Evolutionary conservation across 2,329 filamentous ascomycete species (phyloP).

Genomic region (Fusarium tricinctum): DNA sequence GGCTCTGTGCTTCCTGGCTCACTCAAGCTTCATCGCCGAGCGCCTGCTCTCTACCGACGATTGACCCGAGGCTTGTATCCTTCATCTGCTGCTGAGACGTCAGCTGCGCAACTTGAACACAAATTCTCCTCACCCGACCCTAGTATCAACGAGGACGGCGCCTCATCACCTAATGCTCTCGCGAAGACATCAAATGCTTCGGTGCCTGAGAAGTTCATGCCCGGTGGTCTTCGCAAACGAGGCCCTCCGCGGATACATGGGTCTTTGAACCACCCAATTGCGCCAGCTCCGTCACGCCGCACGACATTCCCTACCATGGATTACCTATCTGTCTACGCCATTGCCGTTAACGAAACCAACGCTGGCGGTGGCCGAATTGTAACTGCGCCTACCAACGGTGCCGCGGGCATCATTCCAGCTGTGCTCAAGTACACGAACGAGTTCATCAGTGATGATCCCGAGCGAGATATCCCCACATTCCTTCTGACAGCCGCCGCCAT

Average conservation of each 20-base stretch:
- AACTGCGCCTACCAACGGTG: constrained; percentile 66
- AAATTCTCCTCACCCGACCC: constrained; percentile 24
- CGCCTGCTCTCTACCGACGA: constrained; percentile 61
- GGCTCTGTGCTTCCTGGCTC: constrained; percentile 61
- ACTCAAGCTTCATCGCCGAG: constrained; percentile 62
- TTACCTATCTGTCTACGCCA: constrained; percentile 65
- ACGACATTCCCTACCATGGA: constrained; percentile 66
- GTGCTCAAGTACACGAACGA: constrained; percentile 66
- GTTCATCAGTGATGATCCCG: constrained; percentile 64
- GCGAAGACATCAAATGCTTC: constrained; percentile 2
- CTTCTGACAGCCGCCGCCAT: constrained; percentile 64
- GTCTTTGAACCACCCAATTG: constrained; percentile 61
- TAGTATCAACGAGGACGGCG: constrained; percentile 21
- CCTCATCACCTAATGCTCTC: constrained; percentile 14
- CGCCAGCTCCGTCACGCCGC: constrained; percentile 61
- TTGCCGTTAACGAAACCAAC: constrained; percentile 68
- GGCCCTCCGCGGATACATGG: constrained; percentile 60
- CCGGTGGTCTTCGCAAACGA: constrained; percentile 38
- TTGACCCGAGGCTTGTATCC: constrained; percentile 63
- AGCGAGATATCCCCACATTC: constrained; percentile 64
- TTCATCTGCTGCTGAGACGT: constrained; percentile 39
- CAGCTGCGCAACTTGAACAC: constrained; percentile 27
- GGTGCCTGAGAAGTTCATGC: constrained; percentile 15
- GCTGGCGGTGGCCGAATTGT: constrained; percentile 65
- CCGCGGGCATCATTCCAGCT: constrained; percentile 65